These are phyloP conservation scores for Neurospora tetraspora DNA, from an alignment of 495 filamentous ascomycete species.

Conservation along the genomic window DNA sequence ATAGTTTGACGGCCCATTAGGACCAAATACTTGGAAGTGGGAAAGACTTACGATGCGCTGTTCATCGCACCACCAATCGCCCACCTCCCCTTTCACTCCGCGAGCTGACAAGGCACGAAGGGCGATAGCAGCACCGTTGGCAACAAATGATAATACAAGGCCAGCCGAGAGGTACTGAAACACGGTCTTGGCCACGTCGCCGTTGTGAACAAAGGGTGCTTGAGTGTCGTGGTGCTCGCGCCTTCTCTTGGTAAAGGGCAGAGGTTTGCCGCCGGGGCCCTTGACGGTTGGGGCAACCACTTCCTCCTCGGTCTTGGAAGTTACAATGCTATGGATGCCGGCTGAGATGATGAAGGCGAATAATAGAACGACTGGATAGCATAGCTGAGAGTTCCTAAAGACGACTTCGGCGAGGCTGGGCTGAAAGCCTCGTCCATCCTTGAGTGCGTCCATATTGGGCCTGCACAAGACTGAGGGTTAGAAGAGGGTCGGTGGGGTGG, in stretches of 20 bases:
- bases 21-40: background rate
- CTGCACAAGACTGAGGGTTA: constrained; percentile 2
- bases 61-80: constrained; percentile 81
- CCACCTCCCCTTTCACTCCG: constrained; percentile 14
- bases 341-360: constrained; percentile 32
- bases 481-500: background rate
- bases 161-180: constrained; percentile 66
- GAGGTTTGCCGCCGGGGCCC: constrained; percentile 73
- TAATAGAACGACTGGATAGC: constrained; percentile 34
- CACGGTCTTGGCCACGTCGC: constrained; percentile 50
- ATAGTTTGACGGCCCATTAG: background rate
- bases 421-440: constrained; percentile 8
- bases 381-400: constrained; percentile 28
- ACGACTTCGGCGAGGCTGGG: constrained; percentile 24
- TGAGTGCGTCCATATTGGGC: constrained; percentile 19
- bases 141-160: constrained; percentile 61
- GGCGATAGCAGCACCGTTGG: constrained; percentile 63
- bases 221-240: constrained; percentile 24
- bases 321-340: constrained; percentile 34
- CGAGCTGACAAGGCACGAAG: constrained; percentile 60
- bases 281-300: constrained; percentile 25
- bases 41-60: constrained; percentile 60
- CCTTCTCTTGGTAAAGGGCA: constrained; percentile 50
- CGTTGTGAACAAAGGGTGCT: constrained; percentile 27
- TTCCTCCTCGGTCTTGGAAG: constrained; percentile 32